Evolutionary conservation across 805 yeast genomes (phyloP), one percentile per base, ranked within the genome.

Genomic region (Komagataella kurtzmanii): DNA sequence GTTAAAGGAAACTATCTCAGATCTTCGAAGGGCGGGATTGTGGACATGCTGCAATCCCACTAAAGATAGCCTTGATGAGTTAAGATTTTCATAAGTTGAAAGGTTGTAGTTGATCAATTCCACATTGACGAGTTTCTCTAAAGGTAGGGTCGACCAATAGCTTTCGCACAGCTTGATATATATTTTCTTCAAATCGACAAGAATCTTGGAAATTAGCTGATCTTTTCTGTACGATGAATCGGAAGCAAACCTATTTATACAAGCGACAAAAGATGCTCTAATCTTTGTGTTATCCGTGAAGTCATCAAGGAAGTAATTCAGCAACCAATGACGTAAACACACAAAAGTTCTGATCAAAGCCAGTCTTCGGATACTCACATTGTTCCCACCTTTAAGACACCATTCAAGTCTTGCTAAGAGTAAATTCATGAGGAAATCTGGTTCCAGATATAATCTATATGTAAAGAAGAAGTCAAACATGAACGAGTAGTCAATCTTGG

Each of bases 381-480:
- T 46, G 24, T 49, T 49, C 19, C 24, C 23, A 7, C 10, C 58
- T 48, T 24, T 52, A 17, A 85, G 65, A 21, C 88, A 79, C 96
- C 96, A 88, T 8, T 78, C 71, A 44, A 88, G 68, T 50, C 97
- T 72, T 21, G 82, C 72, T 21, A 83, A 60, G 40, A 90, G 66
- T 40, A 85, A 66, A 52, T 77, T 75, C 63, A 88, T 67, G 17
- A 91, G 72, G 10, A 78, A 75, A 17, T 68, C 61, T n/a, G 83
- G 65, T 17, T 79, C 68, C 44, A 84, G 68, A 61, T 86, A 89
- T 51, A 81, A 74, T 50, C 98, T 72, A 66, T 79, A 90, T 1
- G 96, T 82, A 50, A 91, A 73, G 63, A 91, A 87, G 64, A 93
- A 89, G 67, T 93, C 97, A 49, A 90, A 78, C 52, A 90, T 69